These are phyloP conservation scores for Colletotrichum echinochloae DNA, from an alignment of 2,329 filamentous ascomycete species.

Conservation along the genomic window DNA sequence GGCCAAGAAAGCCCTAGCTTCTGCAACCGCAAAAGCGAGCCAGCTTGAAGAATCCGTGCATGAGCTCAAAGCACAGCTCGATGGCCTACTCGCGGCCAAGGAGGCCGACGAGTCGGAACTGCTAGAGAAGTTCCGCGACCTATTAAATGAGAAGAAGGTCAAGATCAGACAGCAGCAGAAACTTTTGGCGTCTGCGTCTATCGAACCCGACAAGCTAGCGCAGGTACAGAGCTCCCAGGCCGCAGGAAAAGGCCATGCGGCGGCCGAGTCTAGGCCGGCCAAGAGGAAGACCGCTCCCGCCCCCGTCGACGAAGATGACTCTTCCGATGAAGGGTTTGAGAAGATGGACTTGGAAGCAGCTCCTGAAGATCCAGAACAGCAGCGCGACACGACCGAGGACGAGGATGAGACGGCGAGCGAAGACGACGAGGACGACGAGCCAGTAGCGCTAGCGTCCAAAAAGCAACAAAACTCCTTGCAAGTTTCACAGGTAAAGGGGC, in stretches of 20 bases:
- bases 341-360: slow-evolving; percentile 62
- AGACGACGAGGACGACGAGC: slow-evolving; percentile 51
- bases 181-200: slow-evolving; percentile 62
- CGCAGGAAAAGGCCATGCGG: slow-evolving; percentile 44
- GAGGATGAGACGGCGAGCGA: slow-evolving; percentile 58
- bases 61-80: slow-evolving; percentile 71
- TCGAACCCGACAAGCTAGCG: slow-evolving; percentile 49
- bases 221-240: slow-evolving; percentile 45
- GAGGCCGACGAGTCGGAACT: slow-evolving; percentile 74
- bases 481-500: slow-evolving; percentile 29
- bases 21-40: slow-evolving; percentile 55
- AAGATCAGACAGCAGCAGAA: slow-evolving; percentile 82
- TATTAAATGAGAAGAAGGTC: slow-evolving; percentile 84
- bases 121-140: slow-evolving; percentile 75
- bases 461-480: slow-evolving; percentile 8
- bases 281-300: slow-evolving; percentile 63
- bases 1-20: slow-evolving; percentile 57
- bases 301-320: slow-evolving; percentile 53
- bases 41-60: slow-evolving; percentile 67
- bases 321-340: slow-evolving; percentile 60
- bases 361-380: slow-evolving; percentile 50
- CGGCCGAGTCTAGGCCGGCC: slow-evolving; percentile 54
- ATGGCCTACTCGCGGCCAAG: slow-evolving; percentile 75
- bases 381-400: slow-evolving; percentile 53
- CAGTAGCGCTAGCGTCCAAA: slow-evolving; percentile 48